These are phyloP conservation scores for Amanita subjunquillea DNA, from an alignment of 768 basidiomycete species.

Conservation along the genomic window DNA sequence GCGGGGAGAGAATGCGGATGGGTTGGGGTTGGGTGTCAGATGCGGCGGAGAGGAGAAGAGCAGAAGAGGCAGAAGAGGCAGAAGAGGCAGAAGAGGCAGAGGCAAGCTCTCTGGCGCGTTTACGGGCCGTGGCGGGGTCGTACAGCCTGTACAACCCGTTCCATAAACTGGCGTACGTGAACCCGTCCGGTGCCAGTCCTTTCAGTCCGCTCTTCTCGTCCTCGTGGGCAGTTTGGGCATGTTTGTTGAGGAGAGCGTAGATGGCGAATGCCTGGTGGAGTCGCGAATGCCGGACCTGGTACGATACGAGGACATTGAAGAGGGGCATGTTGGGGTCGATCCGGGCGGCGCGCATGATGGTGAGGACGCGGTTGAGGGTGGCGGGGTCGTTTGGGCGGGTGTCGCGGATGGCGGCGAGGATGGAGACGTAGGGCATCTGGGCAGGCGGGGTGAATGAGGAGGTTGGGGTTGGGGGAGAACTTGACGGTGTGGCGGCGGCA, in stretches of 20 bases:
- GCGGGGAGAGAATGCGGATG: slow-evolving; percentile 20
- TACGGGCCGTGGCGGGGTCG: slow-evolving; percentile 1
- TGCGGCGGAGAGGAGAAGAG: too few relatives aligned
- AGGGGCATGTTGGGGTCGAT: slow-evolving; percentile 27
- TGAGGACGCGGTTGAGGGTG: neutral
- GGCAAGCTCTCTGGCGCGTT: neutral
- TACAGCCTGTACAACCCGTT: slow-evolving; percentile 15
- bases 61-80: too few relatives aligned
- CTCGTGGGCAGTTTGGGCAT: slow-evolving; percentile 3
- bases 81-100: too few relatives aligned
- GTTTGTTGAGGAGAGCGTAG: slow-evolving; percentile 24
- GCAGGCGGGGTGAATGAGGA: slow-evolving; percentile 21
- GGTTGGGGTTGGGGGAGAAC: neutral
- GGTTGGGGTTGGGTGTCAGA: neutral
- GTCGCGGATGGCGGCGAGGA: slow-evolving; percentile 10
- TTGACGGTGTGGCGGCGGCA: slow-evolving; percentile 3
- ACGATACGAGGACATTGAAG: slow-evolving; percentile 40
- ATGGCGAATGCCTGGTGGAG: slow-evolving; percentile 29
- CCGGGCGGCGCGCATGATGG: slow-evolving; percentile 14
- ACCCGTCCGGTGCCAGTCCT: slow-evolving; percentile 26
- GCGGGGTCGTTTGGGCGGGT: neutral
- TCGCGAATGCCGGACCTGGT: slow-evolving; percentile 20
- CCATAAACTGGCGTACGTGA: slow-evolving; percentile 37
- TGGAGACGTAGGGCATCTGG: slow-evolving; percentile 11
- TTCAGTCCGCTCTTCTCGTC: too few relatives aligned